Conservation (phyloP, 2,329 filamentous ascomycete genomes). For the Graphium sp. region DNA sequence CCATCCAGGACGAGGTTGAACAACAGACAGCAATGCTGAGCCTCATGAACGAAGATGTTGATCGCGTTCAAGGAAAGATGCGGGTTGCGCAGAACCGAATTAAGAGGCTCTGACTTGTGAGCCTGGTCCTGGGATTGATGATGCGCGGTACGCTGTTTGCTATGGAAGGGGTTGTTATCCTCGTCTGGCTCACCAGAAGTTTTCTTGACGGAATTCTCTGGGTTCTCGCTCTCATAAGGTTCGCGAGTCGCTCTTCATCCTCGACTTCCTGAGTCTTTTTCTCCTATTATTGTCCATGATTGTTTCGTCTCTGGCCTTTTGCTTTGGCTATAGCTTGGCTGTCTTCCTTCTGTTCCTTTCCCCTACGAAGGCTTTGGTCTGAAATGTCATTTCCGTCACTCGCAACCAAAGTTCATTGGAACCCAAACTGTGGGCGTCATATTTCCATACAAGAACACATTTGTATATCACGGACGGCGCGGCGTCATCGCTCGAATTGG, state of each 20-base stretch:
- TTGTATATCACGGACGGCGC: no score
- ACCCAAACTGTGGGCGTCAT: no score
- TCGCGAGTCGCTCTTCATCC: not conserved
- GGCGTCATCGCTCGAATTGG: no score
- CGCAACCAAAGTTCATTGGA: no score
- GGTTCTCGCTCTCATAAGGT: conserved; percentile 3
- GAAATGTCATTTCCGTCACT: no score
- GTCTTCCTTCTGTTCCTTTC: not conserved
- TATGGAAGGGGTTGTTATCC: conserved; percentile 4
- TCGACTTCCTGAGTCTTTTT: not conserved
- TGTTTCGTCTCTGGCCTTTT: not conserved
- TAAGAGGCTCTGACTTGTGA: conserved; percentile 38
- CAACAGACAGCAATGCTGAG: conserved; percentile 56
- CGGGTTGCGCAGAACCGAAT: conserved; percentile 58
- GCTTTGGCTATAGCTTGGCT: conserved; percentile 2
- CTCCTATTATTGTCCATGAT: not conserved
- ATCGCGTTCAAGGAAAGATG: conserved; percentile 51
- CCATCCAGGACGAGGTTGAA: conserved; percentile 59
- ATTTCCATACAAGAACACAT: no score
- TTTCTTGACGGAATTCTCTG: conserved; percentile 5
- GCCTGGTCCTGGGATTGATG: not conserved
- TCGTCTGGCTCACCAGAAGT: conserved; percentile 5
- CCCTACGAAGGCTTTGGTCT: no score
- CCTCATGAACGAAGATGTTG: conserved; percentile 47
- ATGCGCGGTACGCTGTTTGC: not conserved